phyloP scores from a whole-genome alignment of 345 rosid genomes.

The Hypericum androsaemum region DNA sequence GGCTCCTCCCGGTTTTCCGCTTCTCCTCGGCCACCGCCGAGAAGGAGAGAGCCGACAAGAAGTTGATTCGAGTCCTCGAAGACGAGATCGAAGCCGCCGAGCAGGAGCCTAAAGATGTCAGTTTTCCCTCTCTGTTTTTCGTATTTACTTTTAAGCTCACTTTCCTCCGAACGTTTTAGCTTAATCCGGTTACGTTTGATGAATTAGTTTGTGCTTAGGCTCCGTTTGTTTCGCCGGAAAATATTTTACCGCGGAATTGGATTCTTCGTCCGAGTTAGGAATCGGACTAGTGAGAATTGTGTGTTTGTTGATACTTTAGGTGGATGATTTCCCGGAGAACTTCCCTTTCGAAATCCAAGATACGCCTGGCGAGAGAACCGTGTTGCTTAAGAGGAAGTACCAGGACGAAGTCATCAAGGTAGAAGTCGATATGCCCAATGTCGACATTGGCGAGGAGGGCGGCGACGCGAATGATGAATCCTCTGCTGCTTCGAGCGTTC shows the following conservation, averaged over 20 bases:
- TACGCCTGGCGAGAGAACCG: conserved; percentile 44
- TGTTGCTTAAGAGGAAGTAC: conserved; percentile 30
- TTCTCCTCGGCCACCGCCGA: conserved; percentile 20
- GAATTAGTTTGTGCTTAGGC: neutral
- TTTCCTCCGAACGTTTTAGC: neutral
- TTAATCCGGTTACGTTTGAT: neutral
- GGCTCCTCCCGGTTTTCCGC: conserved; percentile 11
- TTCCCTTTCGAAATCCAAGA: conserved; percentile 54
- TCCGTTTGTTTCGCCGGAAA: no score
- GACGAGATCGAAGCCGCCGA: conserved; percentile 44
- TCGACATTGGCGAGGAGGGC: neutral
- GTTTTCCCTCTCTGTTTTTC: neutral
- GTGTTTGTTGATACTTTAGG: conserved; percentile 2
- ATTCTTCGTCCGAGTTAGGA: no score
- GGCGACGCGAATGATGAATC: conserved; percentile 5
- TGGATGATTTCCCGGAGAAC: conserved; percentile 25
- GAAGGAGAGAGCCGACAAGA: conserved; percentile 30
- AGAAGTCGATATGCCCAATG: conserved; percentile 34
- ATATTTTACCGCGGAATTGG: no score
- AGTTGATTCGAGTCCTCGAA: conserved; percentile 31
- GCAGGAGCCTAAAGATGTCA: conserved; percentile 18
- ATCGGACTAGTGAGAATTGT: no score
- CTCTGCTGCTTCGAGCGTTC: conserved; percentile 15
- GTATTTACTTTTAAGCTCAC: neutral
- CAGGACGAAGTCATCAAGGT: conserved; percentile 42